Conservation (phyloP, 805 yeast species). For the Saccharomycopsis babjevae region DNA sequence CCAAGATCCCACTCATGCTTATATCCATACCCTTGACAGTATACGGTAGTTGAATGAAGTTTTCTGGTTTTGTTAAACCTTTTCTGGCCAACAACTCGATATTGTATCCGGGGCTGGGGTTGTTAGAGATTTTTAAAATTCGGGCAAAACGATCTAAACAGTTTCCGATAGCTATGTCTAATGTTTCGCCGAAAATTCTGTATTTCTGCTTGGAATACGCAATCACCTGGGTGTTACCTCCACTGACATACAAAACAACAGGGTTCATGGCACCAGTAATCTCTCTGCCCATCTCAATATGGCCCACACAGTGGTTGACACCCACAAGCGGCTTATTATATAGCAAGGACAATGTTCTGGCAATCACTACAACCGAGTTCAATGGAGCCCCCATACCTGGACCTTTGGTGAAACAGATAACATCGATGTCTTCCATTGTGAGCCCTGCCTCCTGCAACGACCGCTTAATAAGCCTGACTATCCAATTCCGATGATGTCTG, state of each 20-base stretch:
- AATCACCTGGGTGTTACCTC: slow-evolving; percentile 97
- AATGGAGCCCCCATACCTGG: slow-evolving; percentile 99
- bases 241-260: slow-evolving; percentile 92
- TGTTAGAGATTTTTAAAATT: slow-evolving; percentile 76
- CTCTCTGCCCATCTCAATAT: slow-evolving; percentile 98
- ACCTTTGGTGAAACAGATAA: slow-evolving; percentile 91
- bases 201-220: slow-evolving; percentile 92
- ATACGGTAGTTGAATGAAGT: slow-evolving; percentile 71
- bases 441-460: slow-evolving; percentile 58
- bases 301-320: slow-evolving; percentile 96
- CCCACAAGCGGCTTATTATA: slow-evolving; percentile 86
- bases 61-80: slow-evolving; percentile 32
- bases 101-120: slow-evolving; percentile 96
- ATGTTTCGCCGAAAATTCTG: slow-evolving; percentile 97
- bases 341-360: slow-evolving; percentile 70
- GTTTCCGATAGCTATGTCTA: slow-evolving; percentile 96
- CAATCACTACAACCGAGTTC: slow-evolving; percentile 86
- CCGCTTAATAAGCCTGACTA: slow-evolving; percentile 57
- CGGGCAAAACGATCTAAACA: slow-evolving; percentile 95
- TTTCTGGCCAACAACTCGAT: slow-evolving; percentile 87
- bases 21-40: slow-evolving; percentile 98
- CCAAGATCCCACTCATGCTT: slow-evolving; percentile 92
- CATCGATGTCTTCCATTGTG: slow-evolving; percentile 45
- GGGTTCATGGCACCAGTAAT: slow-evolving; percentile 98
- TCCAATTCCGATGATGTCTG: slow-evolving; percentile 93